Evolutionary conservation across 1,284 basidiomycete species (phyloP), one percentile per base, ranked within the genome.

Genomic region (Apiotrichum domesticum): DNA sequence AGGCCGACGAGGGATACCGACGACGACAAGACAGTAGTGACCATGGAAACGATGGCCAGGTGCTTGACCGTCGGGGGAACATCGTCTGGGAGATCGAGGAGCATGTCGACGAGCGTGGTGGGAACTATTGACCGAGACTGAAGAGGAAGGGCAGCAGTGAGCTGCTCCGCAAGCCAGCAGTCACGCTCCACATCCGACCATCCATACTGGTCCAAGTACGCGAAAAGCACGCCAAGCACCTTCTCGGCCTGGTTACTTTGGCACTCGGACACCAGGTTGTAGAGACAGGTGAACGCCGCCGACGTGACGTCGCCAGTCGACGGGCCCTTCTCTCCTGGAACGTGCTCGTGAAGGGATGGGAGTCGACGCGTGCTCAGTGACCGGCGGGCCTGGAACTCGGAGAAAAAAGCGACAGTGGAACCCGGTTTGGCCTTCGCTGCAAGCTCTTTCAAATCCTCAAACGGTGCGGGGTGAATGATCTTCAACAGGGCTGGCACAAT

Each of bases 81-180:
- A 1, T 80, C 71, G 59, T 91, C 89, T 63, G 85, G 84, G 46
- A 83, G 80, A 62, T 85, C 83, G 44, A 86, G 80, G 6, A 97
- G 81, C 34, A 84, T 82, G 69, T 97, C 92, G 40, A 96, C 85
- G 8, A 97, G 79, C 65, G 85, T 83, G 2, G 87, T 88, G 9
- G 94, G 90, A 3, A 97, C 84, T 15, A 88, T 86, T 69, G 90
- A 93, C 37, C 94, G 88, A 74, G 95, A 95, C 71, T 95, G 91
- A 59, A 94, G 88, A 65, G 87, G 87, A 7, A 90, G 83, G 86
- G 90, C 95, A 63, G 89, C 85, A 34, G 86, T 84, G 6, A 85
- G 80, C 62, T 84, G 85, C 56, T 84, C 82, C 15, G 85, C 84
- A 48, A 95, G 80, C 92, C 92, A 97, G 61, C 85, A 84, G 69